These are phyloP conservation scores for Linnemannia exigua DNA, from an alignment of 192 early-diverging fungal genomes.

Conservation along the genomic window DNA sequence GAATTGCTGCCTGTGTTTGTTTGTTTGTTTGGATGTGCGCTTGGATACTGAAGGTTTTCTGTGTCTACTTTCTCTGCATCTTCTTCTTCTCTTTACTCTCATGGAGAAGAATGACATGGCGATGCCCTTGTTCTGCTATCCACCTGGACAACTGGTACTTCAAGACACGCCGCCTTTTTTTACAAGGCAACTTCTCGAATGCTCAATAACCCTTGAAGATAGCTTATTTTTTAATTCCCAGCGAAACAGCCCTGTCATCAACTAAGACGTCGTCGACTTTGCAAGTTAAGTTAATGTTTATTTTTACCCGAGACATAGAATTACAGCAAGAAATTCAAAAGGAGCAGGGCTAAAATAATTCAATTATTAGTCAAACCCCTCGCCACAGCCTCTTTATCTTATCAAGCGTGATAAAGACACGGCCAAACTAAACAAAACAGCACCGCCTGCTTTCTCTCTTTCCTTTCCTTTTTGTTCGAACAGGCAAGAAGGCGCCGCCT, in stretches of 20 bases:
- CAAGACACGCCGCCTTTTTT: not conserved
- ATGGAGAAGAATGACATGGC: not conserved
- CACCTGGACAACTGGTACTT: not conserved
- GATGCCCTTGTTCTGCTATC: not conserved
- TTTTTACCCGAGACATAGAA: too few species aligned
- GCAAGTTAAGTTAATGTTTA: too few species aligned
- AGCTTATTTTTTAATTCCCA: too few species aligned
- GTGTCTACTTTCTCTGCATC: not conserved
- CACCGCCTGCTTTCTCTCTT: not conserved
- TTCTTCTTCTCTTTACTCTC: too few species aligned
- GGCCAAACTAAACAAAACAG: not conserved
- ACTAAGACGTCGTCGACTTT: too few species aligned
- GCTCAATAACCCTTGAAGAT: not conserved
- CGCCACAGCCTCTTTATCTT: not conserved
- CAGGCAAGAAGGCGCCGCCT: too few species aligned
- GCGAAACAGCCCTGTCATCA: too few species aligned
- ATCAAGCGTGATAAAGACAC: not conserved
- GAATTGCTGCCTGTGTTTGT: too few species aligned
- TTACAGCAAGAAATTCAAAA: too few species aligned
- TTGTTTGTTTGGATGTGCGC: not conserved
- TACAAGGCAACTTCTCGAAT: not conserved
- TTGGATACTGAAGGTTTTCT: not conserved
- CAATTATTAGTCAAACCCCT: too few species aligned
- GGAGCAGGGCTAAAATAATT: too few species aligned
- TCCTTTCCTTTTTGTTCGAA: too few species aligned